Evolutionary conservation across 2,329 filamentous ascomycete genomes (phyloP), one percentile per base, ranked within the genome.

Genomic region (Colletotrichum sp.): DNA sequence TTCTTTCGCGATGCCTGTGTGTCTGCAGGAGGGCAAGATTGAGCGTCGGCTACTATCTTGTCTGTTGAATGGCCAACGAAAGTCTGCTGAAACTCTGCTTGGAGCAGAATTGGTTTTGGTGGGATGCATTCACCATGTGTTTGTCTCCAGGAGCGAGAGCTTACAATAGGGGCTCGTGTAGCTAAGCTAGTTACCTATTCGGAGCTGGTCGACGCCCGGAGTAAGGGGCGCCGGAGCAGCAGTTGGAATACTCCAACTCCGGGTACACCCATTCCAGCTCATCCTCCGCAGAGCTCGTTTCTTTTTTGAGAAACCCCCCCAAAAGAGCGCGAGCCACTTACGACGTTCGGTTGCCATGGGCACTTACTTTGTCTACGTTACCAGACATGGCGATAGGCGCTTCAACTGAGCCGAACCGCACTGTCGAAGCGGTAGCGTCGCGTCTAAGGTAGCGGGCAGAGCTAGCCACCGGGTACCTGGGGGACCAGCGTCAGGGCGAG

Each of bases 401-500:
- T 59, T 52, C 9, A 29, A 61, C 25, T 59, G 64, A 69, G 39
- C 34, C 57, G 30, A 34, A 52, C 57, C n/a, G 49, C 32, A 19
- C 12, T 69, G 49, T 25, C 30, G 57, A 69, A 59, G 55, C n/a
- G 25, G 55, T 76, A 76, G 73, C 70, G 69, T 61, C 34, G 70
- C 70, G 70, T 49, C 59, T 49, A 49, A 49, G 39, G 39, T 64
- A 69, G 70, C 52, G 62, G 62, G 16, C 63, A 65, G 57, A 39
- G 39, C 52, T n/a, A 52, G 32, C n/a, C n/a, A 25, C 12, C n/a
- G 44, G 44, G 44, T 22, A 52, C 44, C 44, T 52, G 22, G 44
- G 32, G n/a, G 65, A n/a, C 59, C 30, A 27, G 65, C 39, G 73
- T 61, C 70, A 72, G 73, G 73, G 73, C 73, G 69, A 57, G n/a